Percentiles rank a stretch among this genome's conserved stretches.
These are phyloP conservation scores for Microsporum canis DNA, from an alignment of 2,329 filamentous ascomycete genomes.

Conservation along the genomic window DNA sequence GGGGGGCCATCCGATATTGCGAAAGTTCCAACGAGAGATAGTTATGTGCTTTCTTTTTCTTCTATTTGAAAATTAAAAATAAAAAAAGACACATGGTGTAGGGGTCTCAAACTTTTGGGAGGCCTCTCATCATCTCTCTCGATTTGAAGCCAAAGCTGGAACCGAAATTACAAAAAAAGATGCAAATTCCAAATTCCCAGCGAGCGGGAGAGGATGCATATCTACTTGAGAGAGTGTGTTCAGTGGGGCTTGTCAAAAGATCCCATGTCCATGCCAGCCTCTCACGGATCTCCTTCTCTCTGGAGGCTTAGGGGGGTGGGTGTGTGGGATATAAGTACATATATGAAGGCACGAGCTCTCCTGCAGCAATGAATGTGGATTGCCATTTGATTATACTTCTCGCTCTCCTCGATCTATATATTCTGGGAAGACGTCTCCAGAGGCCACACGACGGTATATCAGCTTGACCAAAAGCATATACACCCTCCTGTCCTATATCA, in stretches of 20 bases:
- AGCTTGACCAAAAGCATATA: not conserved
- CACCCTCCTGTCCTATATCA: not conserved
- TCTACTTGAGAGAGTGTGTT: not conserved
- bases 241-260: not conserved
- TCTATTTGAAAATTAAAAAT: not conserved
- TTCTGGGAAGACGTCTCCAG: not conserved
- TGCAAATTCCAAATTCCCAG: constrained; percentile 1
- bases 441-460: not conserved
- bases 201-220: not conserved
- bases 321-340: not conserved
- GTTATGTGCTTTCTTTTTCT: not conserved
- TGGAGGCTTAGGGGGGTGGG: not conserved
- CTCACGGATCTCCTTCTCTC: not conserved
- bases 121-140: not conserved
- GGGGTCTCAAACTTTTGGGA: not conserved
- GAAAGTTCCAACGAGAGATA: not conserved
- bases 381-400: not conserved
- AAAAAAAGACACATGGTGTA: not conserved
- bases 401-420: not conserved
- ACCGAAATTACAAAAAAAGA: not conserved
- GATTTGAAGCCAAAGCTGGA: not conserved
- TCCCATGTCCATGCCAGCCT: not conserved
- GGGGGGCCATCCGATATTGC: not conserved
- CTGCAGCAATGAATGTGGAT: not conserved
- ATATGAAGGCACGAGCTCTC: constrained; percentile 4